Conservation (phyloP, 2,329 filamentous ascomycete genomes). For the Aspergillus uvarum region DNA sequence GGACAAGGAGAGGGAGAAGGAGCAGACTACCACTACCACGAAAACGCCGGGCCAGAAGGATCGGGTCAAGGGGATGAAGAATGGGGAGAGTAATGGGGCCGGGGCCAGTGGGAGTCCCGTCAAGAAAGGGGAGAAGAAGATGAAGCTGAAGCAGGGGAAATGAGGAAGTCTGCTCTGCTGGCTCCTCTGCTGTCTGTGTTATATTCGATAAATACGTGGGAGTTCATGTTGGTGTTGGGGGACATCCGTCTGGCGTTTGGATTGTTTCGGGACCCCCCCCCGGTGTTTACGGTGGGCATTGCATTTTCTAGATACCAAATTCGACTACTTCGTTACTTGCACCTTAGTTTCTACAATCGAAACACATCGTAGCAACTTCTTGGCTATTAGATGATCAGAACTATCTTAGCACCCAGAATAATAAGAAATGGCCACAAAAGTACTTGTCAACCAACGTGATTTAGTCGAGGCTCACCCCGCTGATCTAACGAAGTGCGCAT, state of each 20-base stretch:
- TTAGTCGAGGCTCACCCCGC: constrained; percentile 19
- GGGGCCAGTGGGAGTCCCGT: constrained; percentile 18
- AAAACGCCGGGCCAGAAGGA: constrained; percentile 1
- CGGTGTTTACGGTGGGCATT: too few species aligned
- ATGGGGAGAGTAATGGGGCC: constrained; percentile 15
- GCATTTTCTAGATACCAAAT: not conserved
- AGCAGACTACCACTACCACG: not conserved
- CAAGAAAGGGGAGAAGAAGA: constrained; percentile 29
- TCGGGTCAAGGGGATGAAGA: constrained; percentile 18
- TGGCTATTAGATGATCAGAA: constrained; percentile 19
- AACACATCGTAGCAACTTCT: too few species aligned
- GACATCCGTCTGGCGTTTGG: not conserved
- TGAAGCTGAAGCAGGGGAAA: constrained; percentile 23
- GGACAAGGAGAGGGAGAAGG: constrained; percentile 8
- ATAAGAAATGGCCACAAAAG: constrained; percentile 16
- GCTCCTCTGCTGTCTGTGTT: not conserved
- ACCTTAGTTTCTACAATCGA: too few species aligned
- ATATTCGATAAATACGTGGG: not conserved
- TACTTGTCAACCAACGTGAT: not conserved
- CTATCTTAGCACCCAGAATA: constrained; percentile 14
- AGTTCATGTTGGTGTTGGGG: not conserved
- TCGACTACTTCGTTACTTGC: too few species aligned
- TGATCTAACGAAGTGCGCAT: constrained; percentile 24
- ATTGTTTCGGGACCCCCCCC: not conserved
- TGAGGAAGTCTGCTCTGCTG: not conserved